These are phyloP conservation scores for Artemisia princeps DNA, from an alignment of 140 eudicot species.

Conservation along the genomic window DNA sequence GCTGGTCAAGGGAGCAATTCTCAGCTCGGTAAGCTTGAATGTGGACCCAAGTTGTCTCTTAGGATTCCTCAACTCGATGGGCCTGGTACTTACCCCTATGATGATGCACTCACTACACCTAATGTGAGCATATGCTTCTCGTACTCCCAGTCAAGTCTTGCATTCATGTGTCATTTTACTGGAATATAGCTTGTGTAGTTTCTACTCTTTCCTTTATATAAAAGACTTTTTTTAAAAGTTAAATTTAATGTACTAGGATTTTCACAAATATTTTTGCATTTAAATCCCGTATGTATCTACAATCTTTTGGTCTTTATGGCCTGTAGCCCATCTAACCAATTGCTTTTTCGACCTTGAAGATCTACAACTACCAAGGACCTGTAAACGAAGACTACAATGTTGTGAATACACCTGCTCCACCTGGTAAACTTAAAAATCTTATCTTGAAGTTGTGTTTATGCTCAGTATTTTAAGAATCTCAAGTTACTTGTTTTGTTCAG, in stretches of 20 bases:
- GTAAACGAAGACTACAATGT: constrained; percentile 75
- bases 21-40: too few species aligned
- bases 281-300: too few species aligned
- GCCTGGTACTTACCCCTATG: constrained; percentile 81
- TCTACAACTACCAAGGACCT: constrained; percentile 68
- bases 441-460: not conserved
- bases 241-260: too few species aligned
- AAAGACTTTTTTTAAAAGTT: not conserved
- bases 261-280: too few species aligned
- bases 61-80: constrained; percentile 85
- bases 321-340: not conserved
- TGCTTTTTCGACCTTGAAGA: constrained; percentile 34
- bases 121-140: constrained; percentile 43
- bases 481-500: constrained; percentile 24
- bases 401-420: constrained; percentile 71
- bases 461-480: not conserved
- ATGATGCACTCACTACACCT: constrained; percentile 87
- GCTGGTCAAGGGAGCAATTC: constrained; percentile 39
- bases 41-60: too few species aligned
- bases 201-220: not conserved
- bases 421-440: constrained; percentile 28
- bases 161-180: too few species aligned
- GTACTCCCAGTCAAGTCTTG: too few species aligned
- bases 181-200: not conserved
- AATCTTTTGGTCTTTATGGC: too few species aligned